A percentile compares a stretch with the other conserved stretches of the same genome.
Conservation (phyloP, 139 green algal genomes). For the Auxenochlorella protothecoides region DNA sequence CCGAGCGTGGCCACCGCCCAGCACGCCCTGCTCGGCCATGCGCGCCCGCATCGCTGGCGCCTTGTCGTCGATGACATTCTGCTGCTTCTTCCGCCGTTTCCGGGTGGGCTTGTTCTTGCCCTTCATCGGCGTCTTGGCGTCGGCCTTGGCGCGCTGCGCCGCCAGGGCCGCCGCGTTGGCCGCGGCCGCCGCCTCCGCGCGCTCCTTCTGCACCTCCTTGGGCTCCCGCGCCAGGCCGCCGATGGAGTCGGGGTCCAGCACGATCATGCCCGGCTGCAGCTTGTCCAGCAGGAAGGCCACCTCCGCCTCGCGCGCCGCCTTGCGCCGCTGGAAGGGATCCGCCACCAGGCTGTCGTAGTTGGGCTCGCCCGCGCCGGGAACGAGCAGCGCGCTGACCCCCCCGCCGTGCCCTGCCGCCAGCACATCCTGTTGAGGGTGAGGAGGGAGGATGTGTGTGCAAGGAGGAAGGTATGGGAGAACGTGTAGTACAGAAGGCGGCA, state of each 20-base stretch:
- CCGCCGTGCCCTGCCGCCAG: conserved; percentile 65
- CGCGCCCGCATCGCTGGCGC: conserved; percentile 19
- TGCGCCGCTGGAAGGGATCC: conserved; percentile 70
- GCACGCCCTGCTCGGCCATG: conserved; percentile 26
- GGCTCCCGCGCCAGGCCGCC: conserved; percentile 65
- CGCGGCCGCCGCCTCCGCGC: conserved; percentile 15
- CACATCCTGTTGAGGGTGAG: conserved; percentile 49
- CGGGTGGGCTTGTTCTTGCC: conserved; percentile 81
- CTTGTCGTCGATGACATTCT: conserved; percentile 78
- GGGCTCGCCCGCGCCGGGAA: conserved; percentile 88
- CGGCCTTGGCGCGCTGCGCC: conserved; percentile 38
- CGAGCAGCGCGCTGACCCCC: conserved; percentile 67
- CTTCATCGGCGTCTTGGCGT: conserved; percentile 74
- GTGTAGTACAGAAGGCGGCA: neutral
- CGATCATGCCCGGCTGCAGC: conserved; percentile 89
- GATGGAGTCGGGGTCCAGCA: conserved; percentile 79
- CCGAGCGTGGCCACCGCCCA: conserved; percentile 9
- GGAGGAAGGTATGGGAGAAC: too few species aligned
- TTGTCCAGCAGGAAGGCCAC: conserved; percentile 92
- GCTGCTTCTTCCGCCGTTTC: conserved; percentile 76
- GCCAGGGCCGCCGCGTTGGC: conserved; percentile 26
- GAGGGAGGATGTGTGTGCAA: neutral
- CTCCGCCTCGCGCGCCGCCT: conserved; percentile 79
- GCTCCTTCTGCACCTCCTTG: conserved; percentile 56
- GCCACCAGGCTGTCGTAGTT: conserved; percentile 96